These are phyloP conservation scores for Hymenoscyphus occultus DNA, from an alignment of 2,329 filamentous ascomycete species.

Conservation along the genomic window DNA sequence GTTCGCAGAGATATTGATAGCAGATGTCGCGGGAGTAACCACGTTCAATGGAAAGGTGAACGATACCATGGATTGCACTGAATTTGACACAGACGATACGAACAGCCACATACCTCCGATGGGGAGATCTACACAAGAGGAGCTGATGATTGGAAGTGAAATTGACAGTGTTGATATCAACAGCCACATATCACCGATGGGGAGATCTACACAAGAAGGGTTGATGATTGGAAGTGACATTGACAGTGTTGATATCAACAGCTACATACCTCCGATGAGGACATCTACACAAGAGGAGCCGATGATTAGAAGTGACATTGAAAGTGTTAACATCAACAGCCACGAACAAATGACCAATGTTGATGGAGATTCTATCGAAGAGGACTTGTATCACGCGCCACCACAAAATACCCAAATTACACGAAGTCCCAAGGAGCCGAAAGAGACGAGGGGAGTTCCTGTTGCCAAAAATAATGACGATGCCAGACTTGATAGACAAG, in stretches of 20 bases:
- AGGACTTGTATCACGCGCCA: slow-evolving; percentile 9
- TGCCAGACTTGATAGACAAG: not conserved
- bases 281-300: too few species aligned
- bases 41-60: not conserved
- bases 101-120: not conserved
- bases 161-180: not conserved
- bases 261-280: too few species aligned
- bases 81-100: not conserved
- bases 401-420: not conserved
- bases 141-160: not conserved
- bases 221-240: too few species aligned
- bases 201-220: too few species aligned
- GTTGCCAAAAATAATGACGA: not conserved
- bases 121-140: not conserved
- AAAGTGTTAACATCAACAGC: too few species aligned
- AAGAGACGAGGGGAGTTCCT: not conserved
- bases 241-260: too few species aligned
- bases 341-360: not conserved
- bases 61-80: not conserved
- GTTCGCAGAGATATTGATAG: not conserved
- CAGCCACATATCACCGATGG: not conserved
- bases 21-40: not conserved
- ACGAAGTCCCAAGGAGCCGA: not conserved
- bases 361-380: not conserved
- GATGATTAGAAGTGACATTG: too few species aligned